Evolutionary conservation across 2,329 filamentous ascomycete genomes (phyloP), one percentile per base, ranked within the genome.

Genomic region (Venturia nashicola): DNA sequence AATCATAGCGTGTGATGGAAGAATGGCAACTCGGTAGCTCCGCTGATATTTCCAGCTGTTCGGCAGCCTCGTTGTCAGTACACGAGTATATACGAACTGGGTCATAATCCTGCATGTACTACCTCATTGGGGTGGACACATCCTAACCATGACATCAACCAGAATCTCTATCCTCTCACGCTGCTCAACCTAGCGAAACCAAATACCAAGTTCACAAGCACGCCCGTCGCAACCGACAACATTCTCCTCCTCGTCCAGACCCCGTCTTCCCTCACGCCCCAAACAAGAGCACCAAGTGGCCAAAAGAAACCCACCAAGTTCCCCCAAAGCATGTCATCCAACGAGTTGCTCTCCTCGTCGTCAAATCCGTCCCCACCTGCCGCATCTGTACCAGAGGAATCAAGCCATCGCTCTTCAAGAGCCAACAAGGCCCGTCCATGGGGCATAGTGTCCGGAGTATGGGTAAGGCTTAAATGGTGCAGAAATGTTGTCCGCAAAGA

Each of bases 221-320:
- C 85, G 0, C 94, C 94, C 55, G 91, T 87, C 61, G 89, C 85
- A 18, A 97, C 90, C 69, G 93, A 93, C 69, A 96, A 84, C 73
- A 91, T 87, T 79, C 91, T 89, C 70, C 92, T 81, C 71, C 88
- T 85, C 66, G 86, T 89, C 85, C 91, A 96, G 65, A 97, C 86
- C 0, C 90, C 91, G 65, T 94, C 89, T 74, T 96, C 62, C 65
- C 92, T 82, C 68, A 93, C 82, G 61, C 95, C 78, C 91, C 92
- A 97, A 62, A 88, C 86, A 64, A 93, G 78, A 70, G 90, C 91
- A 0, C 90, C 93, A 11, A 97, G 75, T 4, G 94, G 94, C 85
- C 93, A 97, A 73, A 99, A 89, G 79, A 97, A 99, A 0, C 94
- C 94, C 70, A 94, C 89, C 65, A 95, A 78, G 74, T 94, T 90